Evolutionary conservation across 192 early-diverging fungal genomes (phyloP), one percentile per base, ranked within the genome.

Genomic region (Lobosporangium transversale): DNA sequence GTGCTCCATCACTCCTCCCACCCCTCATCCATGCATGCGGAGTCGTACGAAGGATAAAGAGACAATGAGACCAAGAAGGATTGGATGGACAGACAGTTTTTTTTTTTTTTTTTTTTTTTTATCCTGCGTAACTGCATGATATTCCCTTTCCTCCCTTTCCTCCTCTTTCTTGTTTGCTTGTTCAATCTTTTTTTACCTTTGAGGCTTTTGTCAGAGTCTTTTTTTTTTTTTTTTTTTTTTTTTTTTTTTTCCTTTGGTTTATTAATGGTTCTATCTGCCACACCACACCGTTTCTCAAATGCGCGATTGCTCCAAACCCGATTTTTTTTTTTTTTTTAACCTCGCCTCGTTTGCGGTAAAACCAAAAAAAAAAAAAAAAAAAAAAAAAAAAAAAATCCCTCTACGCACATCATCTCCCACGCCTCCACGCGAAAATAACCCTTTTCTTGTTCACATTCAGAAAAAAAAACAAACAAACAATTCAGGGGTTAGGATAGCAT

Each of bases 361-460:
- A n/a, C n/a, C n/a, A n/a, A n/a, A n/a, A n/a, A n/a, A n/a, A n/a
- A n/a, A n/a, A n/a, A n/a, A n/a, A n/a, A n/a, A n/a, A n/a, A n/a
- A n/a, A n/a, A n/a, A n/a, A n/a, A n/a, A n/a, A n/a, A n/a, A n/a
- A n/a, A 42, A 42, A 42, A 42, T 42, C 40, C 21, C 58, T 57
- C 55, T 21, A 26, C 35, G 0, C 12, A 48, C 40, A n/a, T 17
- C 37, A 15, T 42, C 53, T 14, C 47, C 45, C n/a, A 29, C 4
- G n/a, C 45, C 23, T 21, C n/a, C 45, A 47, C 15, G n/a, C 30
- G 30, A 43, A 24, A 18, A 21, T 30, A 50, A 44, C 50, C 45
- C 58, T 47, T 50, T 26, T 20, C 58, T 37, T 11, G 10, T 42
- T 64, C 62, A 36, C 62, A 64, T 52, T 50, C 51, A 21, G 52